These are phyloP conservation scores for Ceratocystis ficicola DNA, from an alignment of 2,329 filamentous ascomycete species.

Conservation along the genomic window DNA sequence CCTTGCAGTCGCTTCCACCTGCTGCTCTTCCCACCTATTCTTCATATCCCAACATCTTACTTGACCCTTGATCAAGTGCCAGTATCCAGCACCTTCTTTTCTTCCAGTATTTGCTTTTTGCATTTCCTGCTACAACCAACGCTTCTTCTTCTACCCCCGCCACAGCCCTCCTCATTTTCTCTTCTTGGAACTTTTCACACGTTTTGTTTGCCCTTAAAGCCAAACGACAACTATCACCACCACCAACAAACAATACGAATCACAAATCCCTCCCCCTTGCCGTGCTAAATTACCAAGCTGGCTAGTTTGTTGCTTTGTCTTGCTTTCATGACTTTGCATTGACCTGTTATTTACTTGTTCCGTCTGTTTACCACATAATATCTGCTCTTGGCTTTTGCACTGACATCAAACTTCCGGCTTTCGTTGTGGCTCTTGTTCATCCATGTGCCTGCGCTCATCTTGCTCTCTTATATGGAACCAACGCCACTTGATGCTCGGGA, in stretches of 20 bases:
- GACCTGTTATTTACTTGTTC: conserved; percentile 3
- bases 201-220: neutral
- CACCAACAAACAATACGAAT: neutral
- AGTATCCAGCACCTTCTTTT: neutral
- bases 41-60: conserved; percentile 9
- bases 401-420: conserved; percentile 4
- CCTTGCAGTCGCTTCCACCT: conserved; percentile 2
- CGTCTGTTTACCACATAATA: conserved; percentile 1
- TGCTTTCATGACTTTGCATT: conserved; percentile 6
- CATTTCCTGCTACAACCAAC: neutral
- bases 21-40: neutral
- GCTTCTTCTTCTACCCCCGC: neutral
- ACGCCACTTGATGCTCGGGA: conserved; percentile 20
- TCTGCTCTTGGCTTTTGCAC: neutral
- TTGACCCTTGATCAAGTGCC: conserved; percentile 2
- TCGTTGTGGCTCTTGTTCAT: conserved; percentile 16
- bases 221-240: neutral
- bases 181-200: neutral
- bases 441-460: conserved; percentile 16
- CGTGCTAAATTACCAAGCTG: neutral
- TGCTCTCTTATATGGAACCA: conserved; percentile 17
- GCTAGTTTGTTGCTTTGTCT: conserved; percentile 7
- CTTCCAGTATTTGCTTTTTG: neutral
- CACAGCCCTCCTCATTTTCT: neutral
- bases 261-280: neutral